Base-by-base conservation (phyloP, 352 stramenopile genomes). In the Globisporangium recalcitrans region DNA sequence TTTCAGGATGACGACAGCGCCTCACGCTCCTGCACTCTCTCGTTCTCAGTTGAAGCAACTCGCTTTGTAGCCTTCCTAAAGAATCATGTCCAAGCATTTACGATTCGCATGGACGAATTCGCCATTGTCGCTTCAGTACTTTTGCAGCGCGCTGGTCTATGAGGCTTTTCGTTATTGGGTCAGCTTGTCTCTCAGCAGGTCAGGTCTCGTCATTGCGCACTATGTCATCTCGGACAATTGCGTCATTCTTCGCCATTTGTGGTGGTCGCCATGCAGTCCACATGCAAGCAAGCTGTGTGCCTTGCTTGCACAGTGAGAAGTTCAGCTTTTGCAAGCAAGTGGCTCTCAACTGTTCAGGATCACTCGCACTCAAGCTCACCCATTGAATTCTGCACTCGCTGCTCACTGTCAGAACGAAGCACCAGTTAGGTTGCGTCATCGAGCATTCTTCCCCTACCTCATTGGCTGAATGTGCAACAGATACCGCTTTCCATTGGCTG, bases 381-480 rank as follows among this genome's bases (percentile, higher is more conserved):
- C 38, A 46, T 46, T 36, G 19, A 56, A 40, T 19, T 27, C 3
- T 32, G 27, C 27, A 16, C 48, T 27, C 31, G 31, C 8, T 32
- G 29, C 4, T 4, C 14, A 48, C 22, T 26, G 22, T 10, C 42
- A 32, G n/a, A 52, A 52, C 47, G 49, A 56, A 56, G 49, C 49
- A 56, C 24, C 49, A 56, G 49, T 56, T 56, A 16, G 38, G 49
- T 56, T 40, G 14, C 49, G 49, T 32, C 26, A 40, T 56, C 26
- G 27, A 46, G n/a, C 38, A 11, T 46, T 46, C 9, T 46, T 46
- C 14, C 38, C 44, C 44, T 51, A 51, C 38, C 38, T 51, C 27
- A 62, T 62, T 62, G 55, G 55, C 14, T 52, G 55, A 38, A 53
- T 62, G 55, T 42, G 24, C 42, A 19, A 36, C 26, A 16, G 9